Base-by-base conservation (phyloP, 176 grass and related monocot species). In the Elymus sibiricus region DNA sequence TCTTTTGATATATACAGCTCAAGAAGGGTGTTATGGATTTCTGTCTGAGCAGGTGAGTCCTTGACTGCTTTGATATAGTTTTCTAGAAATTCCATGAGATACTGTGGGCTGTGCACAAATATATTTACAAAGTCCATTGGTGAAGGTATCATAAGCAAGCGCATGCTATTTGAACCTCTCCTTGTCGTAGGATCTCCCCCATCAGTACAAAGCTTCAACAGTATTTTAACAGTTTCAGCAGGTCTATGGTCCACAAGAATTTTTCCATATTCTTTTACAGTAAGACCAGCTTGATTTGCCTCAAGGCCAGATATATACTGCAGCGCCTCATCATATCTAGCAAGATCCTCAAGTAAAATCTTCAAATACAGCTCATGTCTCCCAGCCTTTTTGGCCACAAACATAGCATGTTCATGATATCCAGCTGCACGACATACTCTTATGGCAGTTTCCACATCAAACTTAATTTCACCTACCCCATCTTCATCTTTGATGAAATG, bases 381-480 rank as follows among this genome's bases (percentile, higher is more conserved):
- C 78, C 92, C 97, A 87, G 90, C 89, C 85, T 99, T 99, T 86
- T 85, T 99, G n/a, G 97, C 92, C 47, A 99, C 94, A 90, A 96
- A 96, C 90, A 99, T 89, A 39, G 97, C 97, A 59, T 99, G 94
- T 61, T 99, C 97, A 88, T 96, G 97, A 88, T 99, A 99, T 86
- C 97, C 94, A 80, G 92, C 94, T 64, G 94, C 88, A 80, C 94
- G 92, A 14, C 97, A 99, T 70, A 96, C 97, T 88, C 94, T 99
- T 85, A 96, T 94, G 14, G 94, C 97, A 91, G 97, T 96, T 82
- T 99, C 97, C 84, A 96, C 94, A 89, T 99, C 94, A 90, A 99
- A 99, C 79, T 99, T 99, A 63, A 91, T 95, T 40, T 99, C 97
- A 64, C 94, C 92, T 16, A 83, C 56, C 76, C 86, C 86, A 73